phyloP scores from a whole-genome alignment of 345 rosid species.

The Euphorbia lathyris region DNA sequence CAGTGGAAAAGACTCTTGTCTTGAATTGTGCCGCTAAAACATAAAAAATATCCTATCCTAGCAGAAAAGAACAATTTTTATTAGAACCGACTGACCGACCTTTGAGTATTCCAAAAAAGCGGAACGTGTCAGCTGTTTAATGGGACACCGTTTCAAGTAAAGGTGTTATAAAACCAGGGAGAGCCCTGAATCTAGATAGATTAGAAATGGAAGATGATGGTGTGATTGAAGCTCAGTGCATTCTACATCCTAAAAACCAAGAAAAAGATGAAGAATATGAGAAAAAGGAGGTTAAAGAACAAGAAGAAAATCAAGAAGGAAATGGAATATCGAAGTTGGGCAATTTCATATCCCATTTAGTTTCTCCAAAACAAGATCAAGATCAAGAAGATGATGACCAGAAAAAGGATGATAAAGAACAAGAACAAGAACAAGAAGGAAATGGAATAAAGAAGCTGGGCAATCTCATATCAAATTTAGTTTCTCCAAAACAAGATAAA shows the following conservation, averaged over 20 bases:
- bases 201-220: conserved; percentile 49
- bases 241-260: conserved; percentile 24
- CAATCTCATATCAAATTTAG: conserved; percentile 30
- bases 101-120: background rate
- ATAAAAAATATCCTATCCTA: too few relatives aligned
- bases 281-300: conserved; percentile 3
- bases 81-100: conserved; percentile 21
- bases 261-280: conserved; percentile 9
- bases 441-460: conserved; percentile 35
- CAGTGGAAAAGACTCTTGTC: too few relatives aligned
- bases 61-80: too few relatives aligned
- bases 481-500: conserved; percentile 26
- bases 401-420: conserved; percentile 16
- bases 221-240: conserved; percentile 37
- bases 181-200: background rate
- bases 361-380: conserved; percentile 30
- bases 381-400: background rate
- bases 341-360: conserved; percentile 30
- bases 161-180: background rate
- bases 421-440: conserved; percentile 15
- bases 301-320: background rate
- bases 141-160: conserved; percentile 27
- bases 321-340: conserved; percentile 35
- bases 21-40: too few relatives aligned
- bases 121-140: background rate